These are phyloP conservation scores for Casuarina glauca DNA, from an alignment of 306 rosid genomes.

Conservation along the genomic window DNA sequence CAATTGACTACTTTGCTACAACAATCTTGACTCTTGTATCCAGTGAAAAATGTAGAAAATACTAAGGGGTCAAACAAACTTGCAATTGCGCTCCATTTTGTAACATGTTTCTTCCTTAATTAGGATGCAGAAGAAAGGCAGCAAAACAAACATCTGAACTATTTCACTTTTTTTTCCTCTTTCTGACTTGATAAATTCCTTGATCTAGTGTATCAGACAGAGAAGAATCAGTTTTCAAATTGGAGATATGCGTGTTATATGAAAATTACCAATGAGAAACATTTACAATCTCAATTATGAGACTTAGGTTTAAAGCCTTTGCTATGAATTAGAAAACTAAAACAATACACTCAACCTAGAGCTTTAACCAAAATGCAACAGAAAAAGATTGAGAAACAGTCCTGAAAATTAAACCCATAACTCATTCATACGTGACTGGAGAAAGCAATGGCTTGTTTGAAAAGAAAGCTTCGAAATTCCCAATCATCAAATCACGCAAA, in stretches of 20 bases:
- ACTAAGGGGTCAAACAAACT: not conserved
- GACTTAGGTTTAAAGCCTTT: not conserved
- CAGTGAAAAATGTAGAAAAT: not conserved
- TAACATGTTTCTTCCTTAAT: not conserved
- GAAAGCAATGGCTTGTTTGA: slow-evolving; percentile 41
- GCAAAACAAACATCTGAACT: not conserved
- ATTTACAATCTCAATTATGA: not conserved
- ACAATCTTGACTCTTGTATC: not conserved
- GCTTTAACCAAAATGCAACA: not conserved
- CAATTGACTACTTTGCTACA: not conserved
- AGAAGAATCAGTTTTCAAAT: not conserved
- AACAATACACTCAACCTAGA: not conserved
- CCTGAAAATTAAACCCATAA: not conserved
- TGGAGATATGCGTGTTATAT: not conserved
- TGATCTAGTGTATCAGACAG: not conserved
- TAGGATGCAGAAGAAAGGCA: not conserved
- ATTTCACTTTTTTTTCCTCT: too few species aligned
- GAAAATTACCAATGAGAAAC: not conserved
- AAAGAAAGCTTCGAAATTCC: slow-evolving; percentile 53
- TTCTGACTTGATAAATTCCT: too few species aligned
- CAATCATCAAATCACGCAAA: slow-evolving; percentile 28
- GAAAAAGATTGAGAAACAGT: not conserved
- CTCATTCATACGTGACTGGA: slow-evolving; percentile 16
- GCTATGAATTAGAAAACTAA: not conserved
- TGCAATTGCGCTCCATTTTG: not conserved